A percentile compares a stretch with the other conserved stretches of the same genome.
Evolutionary conservation across 345 rosid species (phyloP).

Genomic region (Sisymbrium altissimum): DNA sequence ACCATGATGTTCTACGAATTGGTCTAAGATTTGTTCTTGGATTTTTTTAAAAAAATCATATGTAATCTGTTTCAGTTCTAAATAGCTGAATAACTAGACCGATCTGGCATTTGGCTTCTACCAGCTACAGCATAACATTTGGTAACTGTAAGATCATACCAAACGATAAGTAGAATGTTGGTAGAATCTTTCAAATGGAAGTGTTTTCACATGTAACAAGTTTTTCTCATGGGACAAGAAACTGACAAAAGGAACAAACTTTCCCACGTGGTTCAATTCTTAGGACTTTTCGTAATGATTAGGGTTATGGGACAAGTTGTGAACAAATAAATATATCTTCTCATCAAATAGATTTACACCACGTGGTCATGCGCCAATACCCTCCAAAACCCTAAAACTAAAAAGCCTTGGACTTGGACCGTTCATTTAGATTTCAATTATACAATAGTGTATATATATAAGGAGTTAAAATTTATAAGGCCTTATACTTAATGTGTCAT

Average conservation of each 20-base stretch:
- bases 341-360: constrained; percentile 21
- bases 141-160: constrained; percentile 19
- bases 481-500: constrained; percentile 23
- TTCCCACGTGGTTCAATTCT: constrained; percentile 45
- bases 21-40: background rate
- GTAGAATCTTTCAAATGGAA: constrained; percentile 9
- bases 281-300: constrained; percentile 39
- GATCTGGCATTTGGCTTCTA: background rate
- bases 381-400: constrained; percentile 25
- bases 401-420: constrained; percentile 25
- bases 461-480: background rate
- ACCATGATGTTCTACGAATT: background rate
- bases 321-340: background rate
- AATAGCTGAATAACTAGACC: constrained; percentile 4
- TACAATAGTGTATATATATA: background rate
- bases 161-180: background rate
- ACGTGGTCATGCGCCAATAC: constrained; percentile 19
- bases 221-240: constrained; percentile 24
- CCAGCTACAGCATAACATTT: constrained; percentile 2
- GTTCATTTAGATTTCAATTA: constrained; percentile 5
- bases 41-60: background rate
- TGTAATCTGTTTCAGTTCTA: background rate
- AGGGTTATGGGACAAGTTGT: constrained; percentile 27
- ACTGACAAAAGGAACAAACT: constrained; percentile 28
- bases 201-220: constrained; percentile 31